Evolutionary conservation across 2,329 filamentous ascomycete genomes (phyloP), one percentile per base, ranked within the genome.

Genomic region (Microcyclosporella mali): DNA sequence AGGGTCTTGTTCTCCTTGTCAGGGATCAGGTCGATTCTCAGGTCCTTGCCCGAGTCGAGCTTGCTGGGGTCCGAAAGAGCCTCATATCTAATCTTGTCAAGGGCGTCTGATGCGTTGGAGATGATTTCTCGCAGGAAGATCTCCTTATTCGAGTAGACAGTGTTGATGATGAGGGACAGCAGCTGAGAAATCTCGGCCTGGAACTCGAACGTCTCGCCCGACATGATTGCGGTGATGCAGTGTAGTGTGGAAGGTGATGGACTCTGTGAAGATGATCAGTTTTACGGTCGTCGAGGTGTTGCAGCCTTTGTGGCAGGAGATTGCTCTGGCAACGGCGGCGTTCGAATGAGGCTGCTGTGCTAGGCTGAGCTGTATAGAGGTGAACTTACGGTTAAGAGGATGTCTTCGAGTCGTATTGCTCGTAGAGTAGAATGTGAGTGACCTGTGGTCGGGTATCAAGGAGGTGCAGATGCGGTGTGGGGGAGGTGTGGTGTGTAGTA

Each of bases 111-210:
- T 67, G 85, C 84, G 76, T 98, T 98, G 75, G 92, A 97, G 66
- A 98, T 87, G 63, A 98, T 70, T 77, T 98, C 92, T 84, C 92
- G 79, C 64, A 98, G 77, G 84, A 98, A 98, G 70, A 98, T 97
- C 77, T 97, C 92, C 81, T 98, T 98, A 85, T 98, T 98, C 62
- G 89, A 95, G 81, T 97, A 98, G 77, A 98, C 92, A 58, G 92
- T 97, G 86, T 98, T 98, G 82, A 98, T 98, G 75, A 98, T 98
- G 70, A 98, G 86, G 61, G 84, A 88, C 69, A 98, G 85, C 58
- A 98, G 87, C 87, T 98, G 92, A 85, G 90, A 97, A 70, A 98
- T 98, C 86, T 98, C 92, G 85, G 92, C 92, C 85, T 98, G 92
- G 79, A 97, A 98, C 85, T 97, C 90, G 77, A 98, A 98, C 61